Percentiles rank a stretch among this genome's conserved stretches.
Evolutionary conservation across 2,329 filamentous ascomycete species (phyloP).

Genomic region (Fusarium dlaminii): DNA sequence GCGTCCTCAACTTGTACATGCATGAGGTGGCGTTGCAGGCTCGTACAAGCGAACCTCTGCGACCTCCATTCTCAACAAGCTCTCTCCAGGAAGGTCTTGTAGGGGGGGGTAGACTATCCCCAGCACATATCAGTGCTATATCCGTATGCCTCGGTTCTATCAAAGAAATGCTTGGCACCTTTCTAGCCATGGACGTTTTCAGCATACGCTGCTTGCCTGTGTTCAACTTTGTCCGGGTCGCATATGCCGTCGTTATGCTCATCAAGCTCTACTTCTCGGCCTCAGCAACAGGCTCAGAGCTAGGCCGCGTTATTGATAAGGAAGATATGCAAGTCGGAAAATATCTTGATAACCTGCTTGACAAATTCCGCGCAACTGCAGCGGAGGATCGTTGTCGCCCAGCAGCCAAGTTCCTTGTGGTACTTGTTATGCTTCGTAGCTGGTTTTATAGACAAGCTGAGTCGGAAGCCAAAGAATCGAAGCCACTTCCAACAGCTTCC

Average conservation of each 20-base stretch:
- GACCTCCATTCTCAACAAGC: slow-evolving; percentile 57
- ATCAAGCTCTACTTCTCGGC: slow-evolving; percentile 79
- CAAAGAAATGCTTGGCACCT: slow-evolving; percentile 72
- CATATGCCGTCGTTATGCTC: slow-evolving; percentile 75
- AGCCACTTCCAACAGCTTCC: slow-evolving; percentile 4
- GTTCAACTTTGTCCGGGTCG: slow-evolving; percentile 75
- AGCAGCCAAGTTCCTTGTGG: slow-evolving; percentile 75
- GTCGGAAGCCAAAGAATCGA: slow-evolving; percentile 28
- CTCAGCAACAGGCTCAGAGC: slow-evolving; percentile 68
- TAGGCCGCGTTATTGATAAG: slow-evolving; percentile 75
- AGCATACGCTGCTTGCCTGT: slow-evolving; percentile 73
- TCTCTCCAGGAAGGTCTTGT: slow-evolving; percentile 55
- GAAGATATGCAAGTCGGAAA: slow-evolving; percentile 71
- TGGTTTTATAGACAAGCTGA: slow-evolving; percentile 70
- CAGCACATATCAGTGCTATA: slow-evolving; percentile 72
- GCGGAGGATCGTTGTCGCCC: slow-evolving; percentile 71
- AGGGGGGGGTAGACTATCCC: slow-evolving; percentile 51
- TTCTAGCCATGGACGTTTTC: slow-evolving; percentile 67
- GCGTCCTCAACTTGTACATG: slow-evolving; percentile 75
- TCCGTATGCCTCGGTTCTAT: slow-evolving; percentile 73
- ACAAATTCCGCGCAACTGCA: slow-evolving; percentile 72
- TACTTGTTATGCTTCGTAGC: slow-evolving; percentile 73
- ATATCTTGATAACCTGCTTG: slow-evolving; percentile 75
- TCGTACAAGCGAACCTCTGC: slow-evolving; percentile 67
- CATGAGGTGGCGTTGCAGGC: slow-evolving; percentile 79